These are phyloP conservation scores for Clavispora santaluciae DNA, from an alignment of 805 yeast species.

Conservation along the genomic window DNA sequence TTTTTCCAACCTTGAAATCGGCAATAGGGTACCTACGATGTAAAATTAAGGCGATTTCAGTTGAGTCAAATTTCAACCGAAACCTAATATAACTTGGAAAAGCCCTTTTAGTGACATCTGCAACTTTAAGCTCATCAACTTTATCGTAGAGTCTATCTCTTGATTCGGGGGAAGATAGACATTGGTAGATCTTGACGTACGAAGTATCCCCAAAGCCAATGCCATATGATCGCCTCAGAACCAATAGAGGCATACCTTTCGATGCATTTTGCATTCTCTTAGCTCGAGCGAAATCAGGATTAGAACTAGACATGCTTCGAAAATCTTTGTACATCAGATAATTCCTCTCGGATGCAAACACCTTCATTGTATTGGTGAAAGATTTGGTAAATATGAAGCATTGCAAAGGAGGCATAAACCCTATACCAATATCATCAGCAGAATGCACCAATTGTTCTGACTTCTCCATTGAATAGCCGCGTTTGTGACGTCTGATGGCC, in stretches of 20 bases:
- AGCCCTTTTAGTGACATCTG: conserved; percentile 6
- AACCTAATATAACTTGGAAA: conserved; percentile 10
- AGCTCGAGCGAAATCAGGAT: conserved; percentile 6
- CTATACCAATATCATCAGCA: neutral
- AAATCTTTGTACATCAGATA: conserved; percentile 8
- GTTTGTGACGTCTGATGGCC: no score
- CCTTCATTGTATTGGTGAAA: conserved; percentile 2
- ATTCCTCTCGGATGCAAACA: conserved; percentile 8
- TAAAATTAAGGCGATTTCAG: conserved; percentile 5
- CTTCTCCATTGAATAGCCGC: neutral
- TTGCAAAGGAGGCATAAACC: neutral
- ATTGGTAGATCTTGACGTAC: conserved; percentile 6
- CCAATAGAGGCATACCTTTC: conserved; percentile 11
- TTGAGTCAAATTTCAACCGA: conserved; percentile 7
- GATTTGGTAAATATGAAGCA: neutral
- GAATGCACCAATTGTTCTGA: neutral
- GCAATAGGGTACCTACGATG: conserved; percentile 10
- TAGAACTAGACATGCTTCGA: neutral
- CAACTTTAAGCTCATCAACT: conserved; percentile 8
- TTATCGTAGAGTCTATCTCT: conserved; percentile 8
- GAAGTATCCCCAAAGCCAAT: conserved; percentile 9
- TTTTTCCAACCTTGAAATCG: conserved; percentile 8
- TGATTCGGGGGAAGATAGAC: conserved; percentile 10
- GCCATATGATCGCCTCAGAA: conserved; percentile 4
- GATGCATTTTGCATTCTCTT: conserved; percentile 10